These are phyloP conservation scores for Penicillium thymicola DNA, from an alignment of 2,329 filamentous ascomycete genomes.

Conservation along the genomic window DNA sequence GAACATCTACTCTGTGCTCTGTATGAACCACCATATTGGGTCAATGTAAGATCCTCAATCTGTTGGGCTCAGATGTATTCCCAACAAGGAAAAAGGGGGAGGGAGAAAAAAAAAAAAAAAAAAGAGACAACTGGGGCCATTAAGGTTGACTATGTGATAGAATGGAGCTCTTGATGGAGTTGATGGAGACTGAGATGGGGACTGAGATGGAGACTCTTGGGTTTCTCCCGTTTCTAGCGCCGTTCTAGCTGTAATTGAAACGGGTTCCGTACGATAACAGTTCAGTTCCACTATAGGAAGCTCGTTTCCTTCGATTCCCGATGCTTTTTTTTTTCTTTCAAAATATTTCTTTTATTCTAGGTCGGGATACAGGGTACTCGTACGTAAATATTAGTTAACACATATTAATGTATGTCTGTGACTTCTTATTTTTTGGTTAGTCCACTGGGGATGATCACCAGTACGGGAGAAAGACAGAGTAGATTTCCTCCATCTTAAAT, in stretches of 20 bases:
- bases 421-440: neutral
- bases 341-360: neutral
- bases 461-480: neutral
- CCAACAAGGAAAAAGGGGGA: slow-evolving; percentile 4
- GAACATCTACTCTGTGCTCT: neutral
- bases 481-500: neutral
- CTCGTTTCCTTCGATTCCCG: slow-evolving; percentile 5
- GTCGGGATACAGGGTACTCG: neutral
- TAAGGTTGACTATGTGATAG: slow-evolving; percentile 6
- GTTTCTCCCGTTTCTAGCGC: slow-evolving; percentile 27
- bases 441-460: neutral
- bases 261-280: slow-evolving; percentile 16
- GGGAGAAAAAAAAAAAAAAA: too few species aligned
- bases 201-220: neutral
- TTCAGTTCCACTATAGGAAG: slow-evolving; percentile 21
- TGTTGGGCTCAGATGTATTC: neutral
- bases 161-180: neutral
- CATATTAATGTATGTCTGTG: neutral
- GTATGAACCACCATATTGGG: slow-evolving; percentile 13
- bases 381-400: neutral
- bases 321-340: neutral
- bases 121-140: neutral
- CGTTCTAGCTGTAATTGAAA: slow-evolving; percentile 26
- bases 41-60: neutral
- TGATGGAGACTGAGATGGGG: neutral